A percentile compares a stretch with the other conserved stretches of the same genome.
phyloP scores from a whole-genome alignment of 495 filamentous ascomycete genomes.

The Hypoxylon rickii region DNA sequence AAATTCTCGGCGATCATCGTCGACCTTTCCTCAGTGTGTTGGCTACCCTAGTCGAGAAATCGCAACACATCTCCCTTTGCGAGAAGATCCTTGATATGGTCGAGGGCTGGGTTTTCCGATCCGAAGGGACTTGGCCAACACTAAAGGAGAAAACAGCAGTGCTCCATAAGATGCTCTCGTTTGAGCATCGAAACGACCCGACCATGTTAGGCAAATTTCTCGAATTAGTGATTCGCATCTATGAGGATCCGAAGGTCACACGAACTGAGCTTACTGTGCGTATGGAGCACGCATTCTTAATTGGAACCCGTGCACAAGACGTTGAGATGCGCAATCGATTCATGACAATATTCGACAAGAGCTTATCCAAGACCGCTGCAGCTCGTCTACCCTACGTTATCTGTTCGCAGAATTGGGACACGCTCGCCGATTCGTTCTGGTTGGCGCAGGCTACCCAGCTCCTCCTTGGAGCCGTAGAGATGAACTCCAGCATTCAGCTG shows the following conservation, averaged over 20 bases:
- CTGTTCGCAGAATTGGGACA: constrained; percentile 96
- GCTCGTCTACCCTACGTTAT: constrained; percentile 86
- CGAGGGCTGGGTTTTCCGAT: constrained; percentile 93
- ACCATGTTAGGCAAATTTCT: constrained; percentile 89
- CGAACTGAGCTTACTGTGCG: constrained; percentile 94
- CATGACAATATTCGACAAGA: constrained; percentile 90
- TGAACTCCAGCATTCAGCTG: constrained; percentile 73
- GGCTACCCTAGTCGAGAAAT: constrained; percentile 93
- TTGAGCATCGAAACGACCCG: constrained; percentile 80
- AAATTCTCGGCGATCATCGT: constrained; percentile 86
- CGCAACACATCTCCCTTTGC: constrained; percentile 80
- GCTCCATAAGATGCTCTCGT: constrained; percentile 93
- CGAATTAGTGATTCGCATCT: constrained; percentile 94
- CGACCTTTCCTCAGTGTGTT: constrained; percentile 93
- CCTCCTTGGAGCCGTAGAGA: constrained; percentile 86
- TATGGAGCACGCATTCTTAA: constrained; percentile 96
- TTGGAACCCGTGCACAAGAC: constrained; percentile 91
- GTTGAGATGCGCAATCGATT: constrained; percentile 97
- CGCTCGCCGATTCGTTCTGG: constrained; percentile 93
- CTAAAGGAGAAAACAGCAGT: constrained; percentile 98
- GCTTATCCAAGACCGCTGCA: constrained; percentile 83
- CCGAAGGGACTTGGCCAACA: constrained; percentile 90
- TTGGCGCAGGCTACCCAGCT: constrained; percentile 90
- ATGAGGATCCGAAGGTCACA: constrained; percentile 93
- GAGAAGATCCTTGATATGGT: constrained; percentile 92